Base-by-base conservation (phyloP, 2,329 filamentous ascomycete genomes). In the Beauveria medogensis region DNA sequence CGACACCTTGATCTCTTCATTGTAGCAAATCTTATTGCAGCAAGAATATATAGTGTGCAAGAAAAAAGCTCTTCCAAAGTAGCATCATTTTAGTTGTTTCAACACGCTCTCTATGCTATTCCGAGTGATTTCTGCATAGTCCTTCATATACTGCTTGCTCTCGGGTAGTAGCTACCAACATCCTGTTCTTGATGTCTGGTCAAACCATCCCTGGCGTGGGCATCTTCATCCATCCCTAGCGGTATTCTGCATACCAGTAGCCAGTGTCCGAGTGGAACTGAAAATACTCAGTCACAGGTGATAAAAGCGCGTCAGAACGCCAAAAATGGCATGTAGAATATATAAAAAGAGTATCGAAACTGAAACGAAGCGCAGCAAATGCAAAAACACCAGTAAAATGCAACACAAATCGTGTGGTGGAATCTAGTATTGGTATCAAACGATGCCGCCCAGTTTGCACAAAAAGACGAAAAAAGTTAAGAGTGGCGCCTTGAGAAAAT, bases 341-440 rank as follows among this genome's bases (percentile, higher is more conserved):
- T 57, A 58, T 28, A 41, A 46, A 55, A 26, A 55, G 57, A 55
- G 20, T 52, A 18, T 34, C 22, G 41, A 58, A 54, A 57, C 63
- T 44, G 51, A 55, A 24, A 59, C 22, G 62, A 50, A 63, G 56
- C 62, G 62, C 60, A 64, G 30, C 20, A 57, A 64, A 64, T 66
- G 62, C 62, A 63, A 62, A 63, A 58, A 60, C 59, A 61, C 59
- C 59, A 50, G 59, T 61, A 61, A 61, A 61, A 22, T 61, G 59
- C 59, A 56, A 56, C 59, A 61, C 53, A 46, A 56, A 44, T 44
- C 34, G 44, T 55, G 51, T 52, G 46, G 59, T 56, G 44, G 47
- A 61, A 61, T 61, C 59, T 61, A 61, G 59, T 55, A 34, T 61
- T 61, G 59, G 53, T 61, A 61, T 61, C 59, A 55, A 60, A 61